Base-by-base conservation (phyloP, 495 filamentous ascomycete genomes). In the Pyronema omphalodes region DNA sequence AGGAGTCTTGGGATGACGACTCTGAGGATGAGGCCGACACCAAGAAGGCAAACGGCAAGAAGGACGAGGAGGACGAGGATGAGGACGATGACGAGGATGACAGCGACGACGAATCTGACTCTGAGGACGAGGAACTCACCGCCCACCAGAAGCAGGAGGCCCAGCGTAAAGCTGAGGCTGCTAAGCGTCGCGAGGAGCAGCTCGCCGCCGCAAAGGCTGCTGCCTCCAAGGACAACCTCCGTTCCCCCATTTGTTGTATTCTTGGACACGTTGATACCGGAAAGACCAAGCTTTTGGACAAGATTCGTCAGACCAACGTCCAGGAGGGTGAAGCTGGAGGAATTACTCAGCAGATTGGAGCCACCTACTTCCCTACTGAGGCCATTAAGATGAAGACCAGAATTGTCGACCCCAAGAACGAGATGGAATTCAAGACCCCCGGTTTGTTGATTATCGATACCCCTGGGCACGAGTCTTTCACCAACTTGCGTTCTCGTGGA, bases 331-430 rank as follows among this genome's bases (percentile, higher is more conserved):
- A 99, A 80, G 93, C 93, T 39, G 93, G 93, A 71, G 93, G 93
- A 82, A 99, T 99, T 63, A 99, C 93, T 12, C 93, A 99, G 71
- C 93, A 99, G 70, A 99, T 99, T 66, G 93, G 93, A 79, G 93
- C 93, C 44, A 99, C 93, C 12, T 99, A 96, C 71, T 99, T 99
- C 78, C 93, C 93, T 15, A 86, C 89, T 52, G 91, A 96, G 52
- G 85, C 93, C 51, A 78, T 99, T 66, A 73, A 76, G 67, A 77
- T 83, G 63, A 99, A 99, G 77, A 95, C 88, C 7, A 72, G 73
- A 18, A 91, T 96, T 9, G 85, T 99, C 60, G 96, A 99, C 72
- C 72, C 77, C 62, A 88, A 95, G 58, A 81, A 81, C 59, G 75
- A 73, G 40, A 96, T 99, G 70, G 84, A 94, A 51, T 93, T 94